A percentile compares a stretch with the other conserved stretches of the same genome.
phyloP scores from a whole-genome alignment of 768 basidiomycete species.

The Dacryopinax spathularia region DNA sequence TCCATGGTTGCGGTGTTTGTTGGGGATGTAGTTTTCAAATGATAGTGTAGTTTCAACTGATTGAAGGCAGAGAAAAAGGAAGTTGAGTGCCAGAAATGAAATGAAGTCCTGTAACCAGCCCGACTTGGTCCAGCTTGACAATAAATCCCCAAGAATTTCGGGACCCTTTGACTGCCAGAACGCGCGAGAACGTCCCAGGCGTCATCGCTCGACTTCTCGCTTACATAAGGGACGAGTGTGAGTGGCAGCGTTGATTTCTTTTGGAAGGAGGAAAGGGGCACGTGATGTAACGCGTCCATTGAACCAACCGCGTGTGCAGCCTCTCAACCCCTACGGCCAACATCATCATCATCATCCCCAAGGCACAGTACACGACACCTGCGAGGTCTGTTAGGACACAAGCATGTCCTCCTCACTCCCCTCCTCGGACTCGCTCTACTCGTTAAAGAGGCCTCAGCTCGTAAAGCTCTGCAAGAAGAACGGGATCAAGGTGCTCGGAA shows the following conservation, averaged over 20 bases:
- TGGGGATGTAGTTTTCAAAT: no score
- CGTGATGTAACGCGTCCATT: not conserved
- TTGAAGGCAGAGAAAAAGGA: not conserved
- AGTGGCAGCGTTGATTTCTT: not conserved
- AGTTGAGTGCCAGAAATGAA: not conserved
- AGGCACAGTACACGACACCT: no score
- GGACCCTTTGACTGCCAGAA: no score
- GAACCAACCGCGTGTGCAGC: no score
- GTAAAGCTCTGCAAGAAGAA: slow-evolving; percentile 76
- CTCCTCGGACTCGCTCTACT: slow-evolving; percentile 41
- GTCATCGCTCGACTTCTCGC: no score
- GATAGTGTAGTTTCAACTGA: not conserved
- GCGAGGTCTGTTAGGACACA: no score
- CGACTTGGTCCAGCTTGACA: no score
- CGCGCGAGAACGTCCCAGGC: not conserved
- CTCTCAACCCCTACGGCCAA: not conserved
- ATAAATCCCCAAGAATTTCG: no score
- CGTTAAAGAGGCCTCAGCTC: slow-evolving; percentile 72
- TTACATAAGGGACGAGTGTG: not conserved
- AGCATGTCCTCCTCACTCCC: no score
- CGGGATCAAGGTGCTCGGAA: slow-evolving; percentile 62
- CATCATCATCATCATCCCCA: no score
- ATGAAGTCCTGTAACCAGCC: not conserved
- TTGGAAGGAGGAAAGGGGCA: no score
- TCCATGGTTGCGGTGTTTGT: slow-evolving; percentile 36